Evolutionary conservation across 371 early-diverging fungal species (phyloP).

Genomic region (Chytridium lagenaria): DNA sequence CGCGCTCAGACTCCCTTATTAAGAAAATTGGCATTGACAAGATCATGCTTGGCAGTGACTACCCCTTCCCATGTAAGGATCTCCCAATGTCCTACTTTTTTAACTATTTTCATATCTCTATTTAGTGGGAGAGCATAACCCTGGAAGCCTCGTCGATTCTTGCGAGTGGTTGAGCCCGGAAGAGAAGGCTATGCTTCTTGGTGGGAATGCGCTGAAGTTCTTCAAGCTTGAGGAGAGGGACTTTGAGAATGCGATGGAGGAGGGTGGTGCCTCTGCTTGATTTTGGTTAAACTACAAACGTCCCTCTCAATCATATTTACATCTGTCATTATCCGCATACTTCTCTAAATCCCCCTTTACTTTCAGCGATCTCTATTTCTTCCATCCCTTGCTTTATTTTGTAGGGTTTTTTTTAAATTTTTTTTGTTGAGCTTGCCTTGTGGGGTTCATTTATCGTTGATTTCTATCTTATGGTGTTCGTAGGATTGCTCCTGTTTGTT

Average conservation of each 20-base stretch:
- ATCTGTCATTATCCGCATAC: neutral
- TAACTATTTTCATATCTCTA: neutral
- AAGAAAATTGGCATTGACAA: conserved; percentile 70
- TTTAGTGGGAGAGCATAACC: conserved; percentile 67
- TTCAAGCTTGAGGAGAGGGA: conserved; percentile 37
- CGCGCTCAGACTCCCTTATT: conserved; percentile 64
- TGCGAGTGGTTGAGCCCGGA: conserved; percentile 59
- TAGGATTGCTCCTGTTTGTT: too few species aligned
- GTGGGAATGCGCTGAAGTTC: conserved; percentile 60
- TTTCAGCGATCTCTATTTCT: too few species aligned
- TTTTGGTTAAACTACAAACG: neutral
- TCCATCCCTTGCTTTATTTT: too few species aligned
- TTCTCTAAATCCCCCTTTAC: too few species aligned
- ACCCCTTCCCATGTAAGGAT: conserved; percentile 66
- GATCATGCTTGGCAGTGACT: conserved; percentile 71
- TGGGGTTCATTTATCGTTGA: too few species aligned
- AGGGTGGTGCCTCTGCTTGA: neutral
- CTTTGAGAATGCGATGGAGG: conserved; percentile 13
- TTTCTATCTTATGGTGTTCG: too few species aligned
- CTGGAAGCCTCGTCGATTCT: conserved; percentile 66
- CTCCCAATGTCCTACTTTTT: neutral
- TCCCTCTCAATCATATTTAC: neutral
- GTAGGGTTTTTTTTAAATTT: too few species aligned
- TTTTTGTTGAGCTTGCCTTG: too few species aligned
- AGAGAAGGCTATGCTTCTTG: conserved; percentile 62